A percentile compares a stretch with the other conserved stretches of the same genome.
These are phyloP conservation scores for Fraxinus greggii DNA, from an alignment of 305 asterid species.

Conservation along the genomic window DNA sequence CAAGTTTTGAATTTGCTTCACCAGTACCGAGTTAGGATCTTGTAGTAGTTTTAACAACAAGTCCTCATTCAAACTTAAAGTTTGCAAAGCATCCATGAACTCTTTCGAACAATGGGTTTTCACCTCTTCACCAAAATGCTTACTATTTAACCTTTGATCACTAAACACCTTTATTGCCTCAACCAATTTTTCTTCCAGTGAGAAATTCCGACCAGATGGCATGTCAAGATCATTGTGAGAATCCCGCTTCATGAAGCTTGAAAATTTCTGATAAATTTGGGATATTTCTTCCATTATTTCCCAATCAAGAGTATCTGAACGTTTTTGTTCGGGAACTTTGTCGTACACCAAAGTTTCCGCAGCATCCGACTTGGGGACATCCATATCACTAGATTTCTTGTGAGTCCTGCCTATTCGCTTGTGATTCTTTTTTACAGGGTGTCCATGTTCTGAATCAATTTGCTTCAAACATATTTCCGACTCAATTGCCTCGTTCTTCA, in stretches of 20 bases:
- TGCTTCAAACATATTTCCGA: constrained; percentile 37
- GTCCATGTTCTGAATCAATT: constrained; percentile 29
- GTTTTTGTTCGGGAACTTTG: constrained; percentile 28
- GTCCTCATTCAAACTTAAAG: constrained; percentile 51
- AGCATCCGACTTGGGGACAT: constrained; percentile 36
- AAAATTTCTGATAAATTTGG: constrained; percentile 34
- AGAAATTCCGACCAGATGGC: constrained; percentile 34
- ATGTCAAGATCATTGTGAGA: constrained; percentile 26
- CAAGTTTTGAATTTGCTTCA: constrained; percentile 47
- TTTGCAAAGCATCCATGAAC: constrained; percentile 62
- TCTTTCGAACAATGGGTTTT: constrained; percentile 49
- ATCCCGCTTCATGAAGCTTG: constrained; percentile 27
- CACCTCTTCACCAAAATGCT: constrained; percentile 47
- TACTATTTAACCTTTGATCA: constrained; percentile 45
- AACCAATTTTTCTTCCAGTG: constrained; percentile 55
- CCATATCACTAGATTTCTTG: constrained; percentile 43
- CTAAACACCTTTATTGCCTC: constrained; percentile 60
- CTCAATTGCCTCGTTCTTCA: constrained; percentile 32
- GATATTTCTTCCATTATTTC: constrained; percentile 53
- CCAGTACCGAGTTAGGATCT: constrained; percentile 60
- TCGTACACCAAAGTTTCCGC: constrained; percentile 25
- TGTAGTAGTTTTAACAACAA: constrained; percentile 54
- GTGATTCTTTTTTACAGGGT: constrained; percentile 34
- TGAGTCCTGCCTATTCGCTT: constrained; percentile 37
- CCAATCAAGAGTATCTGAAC: constrained; percentile 46